phyloP scores from a whole-genome alignment of 2,329 filamentous ascomycete genomes.

The Erysiphe pulchra region DNA sequence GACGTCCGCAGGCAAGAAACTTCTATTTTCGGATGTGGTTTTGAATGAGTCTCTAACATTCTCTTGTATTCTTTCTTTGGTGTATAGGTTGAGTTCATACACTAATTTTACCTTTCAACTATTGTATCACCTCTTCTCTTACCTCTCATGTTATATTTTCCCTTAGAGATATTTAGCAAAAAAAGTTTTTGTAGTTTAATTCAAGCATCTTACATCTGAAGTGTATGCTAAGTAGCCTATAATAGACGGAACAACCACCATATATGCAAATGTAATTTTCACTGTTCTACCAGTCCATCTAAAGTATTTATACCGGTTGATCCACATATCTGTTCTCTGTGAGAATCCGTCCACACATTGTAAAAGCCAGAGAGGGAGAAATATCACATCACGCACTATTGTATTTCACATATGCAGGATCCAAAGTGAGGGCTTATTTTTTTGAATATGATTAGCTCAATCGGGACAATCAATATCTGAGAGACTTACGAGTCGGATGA shows the following conservation, averaged over 20 bases:
- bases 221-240: constrained; percentile 49
- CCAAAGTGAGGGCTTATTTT: constrained; percentile 10
- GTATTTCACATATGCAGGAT: constrained; percentile 29
- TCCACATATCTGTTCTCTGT: constrained; percentile 39
- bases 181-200: background rate
- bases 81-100: background rate
- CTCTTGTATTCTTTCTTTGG: too few relatives aligned
- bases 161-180: constrained; percentile 25
- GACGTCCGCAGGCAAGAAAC: too few relatives aligned
- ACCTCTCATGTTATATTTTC: constrained; percentile 60
- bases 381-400: constrained; percentile 18
- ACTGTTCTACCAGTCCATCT: constrained; percentile 73
- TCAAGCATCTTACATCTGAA: constrained; percentile 47
- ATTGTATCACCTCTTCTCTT: constrained; percentile 78
- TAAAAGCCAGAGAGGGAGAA: constrained; percentile 1
- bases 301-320: constrained; percentile 83
- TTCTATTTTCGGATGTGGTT: too few relatives aligned
- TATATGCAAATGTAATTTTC: constrained; percentile 53
- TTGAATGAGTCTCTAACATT: too few relatives aligned
- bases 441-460: constrained; percentile 3
- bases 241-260: constrained; percentile 42
- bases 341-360: constrained; percentile 1
- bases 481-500: constrained; percentile 17
- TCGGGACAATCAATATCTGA: background rate
- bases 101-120: constrained; percentile 37